Evolutionary conservation across 1,284 basidiomycete species (phyloP).

Genomic region (Puccinia polysora): DNA sequence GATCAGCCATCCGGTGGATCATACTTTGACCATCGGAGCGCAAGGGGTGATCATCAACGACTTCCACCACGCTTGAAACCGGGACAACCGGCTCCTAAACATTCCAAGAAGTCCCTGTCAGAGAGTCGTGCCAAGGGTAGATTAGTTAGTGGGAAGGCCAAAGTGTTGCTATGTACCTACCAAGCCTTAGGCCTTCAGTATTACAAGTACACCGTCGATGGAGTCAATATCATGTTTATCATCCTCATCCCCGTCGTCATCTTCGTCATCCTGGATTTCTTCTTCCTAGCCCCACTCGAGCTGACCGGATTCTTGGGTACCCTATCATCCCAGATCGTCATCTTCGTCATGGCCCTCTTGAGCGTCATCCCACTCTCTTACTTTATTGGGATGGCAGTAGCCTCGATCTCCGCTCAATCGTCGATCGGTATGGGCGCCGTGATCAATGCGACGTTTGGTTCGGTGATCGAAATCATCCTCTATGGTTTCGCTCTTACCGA

Average conservation of each 20-base stretch:
- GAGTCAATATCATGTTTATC: constrained; percentile 97
- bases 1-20: constrained; percentile 50
- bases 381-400: constrained; percentile 99
- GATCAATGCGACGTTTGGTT: constrained; percentile 98
- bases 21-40: constrained; percentile 30
- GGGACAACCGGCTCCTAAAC: constrained; percentile 69
- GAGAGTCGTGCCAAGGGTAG: constrained; percentile 59
- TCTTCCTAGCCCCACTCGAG: constrained; percentile 66
- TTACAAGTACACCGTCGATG: constrained; percentile 98
- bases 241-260: constrained; percentile 90
- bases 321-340: constrained; percentile 69
- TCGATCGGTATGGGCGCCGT: constrained; percentile 99
- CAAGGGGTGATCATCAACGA: constrained; percentile 47
- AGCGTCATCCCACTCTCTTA: constrained; percentile 96
- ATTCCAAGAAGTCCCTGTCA: constrained; percentile 52
- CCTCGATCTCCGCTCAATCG: constrained; percentile 93
- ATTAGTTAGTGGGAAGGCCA: constrained; percentile 58
- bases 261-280: constrained; percentile 90
- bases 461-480: constrained; percentile 93
- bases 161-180: constrained; percentile 91
- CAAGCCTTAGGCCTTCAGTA: constrained; percentile 84
- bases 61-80: constrained; percentile 61
- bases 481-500: constrained; percentile 84
- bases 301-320: constrained; percentile 63
- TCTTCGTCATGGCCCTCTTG: constrained; percentile 79